These are phyloP conservation scores for Xylaria venustula DNA, from an alignment of 495 filamentous ascomycete genomes.

Conservation along the genomic window DNA sequence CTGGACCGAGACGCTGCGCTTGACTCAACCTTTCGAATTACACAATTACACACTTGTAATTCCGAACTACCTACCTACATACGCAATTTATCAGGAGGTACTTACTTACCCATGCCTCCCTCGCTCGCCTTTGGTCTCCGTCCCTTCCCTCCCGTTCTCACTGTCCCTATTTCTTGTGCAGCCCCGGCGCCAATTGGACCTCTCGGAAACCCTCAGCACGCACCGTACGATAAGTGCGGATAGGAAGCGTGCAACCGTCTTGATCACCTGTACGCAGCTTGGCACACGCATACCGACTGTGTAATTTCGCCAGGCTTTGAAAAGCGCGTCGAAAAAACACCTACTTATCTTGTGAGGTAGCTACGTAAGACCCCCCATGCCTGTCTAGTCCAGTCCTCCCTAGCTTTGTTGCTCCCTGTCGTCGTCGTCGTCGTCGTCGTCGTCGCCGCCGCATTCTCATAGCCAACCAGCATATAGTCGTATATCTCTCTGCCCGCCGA, in stretches of 20 bases:
- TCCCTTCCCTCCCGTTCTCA: background rate
- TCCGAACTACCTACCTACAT: background rate
- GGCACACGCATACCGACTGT: background rate
- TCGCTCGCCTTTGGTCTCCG: background rate
- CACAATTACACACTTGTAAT: background rate
- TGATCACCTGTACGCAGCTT: background rate
- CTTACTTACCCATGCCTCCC: background rate
- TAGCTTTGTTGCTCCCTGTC: background rate
- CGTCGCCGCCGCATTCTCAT: background rate
- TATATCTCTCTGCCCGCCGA: too few species aligned
- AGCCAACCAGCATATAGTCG: background rate
- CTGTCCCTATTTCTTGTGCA: background rate
- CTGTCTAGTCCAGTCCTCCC: background rate
- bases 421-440: background rate
- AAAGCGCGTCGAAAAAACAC: background rate
- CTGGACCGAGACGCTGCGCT: background rate
- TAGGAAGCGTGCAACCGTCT: background rate
- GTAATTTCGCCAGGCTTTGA: background rate
- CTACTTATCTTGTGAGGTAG: background rate
- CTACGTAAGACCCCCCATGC: background rate
- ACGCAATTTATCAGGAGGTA: background rate
- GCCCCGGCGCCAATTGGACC: background rate
- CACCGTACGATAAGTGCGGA: background rate
- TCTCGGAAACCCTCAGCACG: background rate
- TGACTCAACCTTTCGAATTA: background rate